phyloP scores from a whole-genome alignment of 2,329 filamentous ascomycete species.

The Pseudonectria foliicola region DNA sequence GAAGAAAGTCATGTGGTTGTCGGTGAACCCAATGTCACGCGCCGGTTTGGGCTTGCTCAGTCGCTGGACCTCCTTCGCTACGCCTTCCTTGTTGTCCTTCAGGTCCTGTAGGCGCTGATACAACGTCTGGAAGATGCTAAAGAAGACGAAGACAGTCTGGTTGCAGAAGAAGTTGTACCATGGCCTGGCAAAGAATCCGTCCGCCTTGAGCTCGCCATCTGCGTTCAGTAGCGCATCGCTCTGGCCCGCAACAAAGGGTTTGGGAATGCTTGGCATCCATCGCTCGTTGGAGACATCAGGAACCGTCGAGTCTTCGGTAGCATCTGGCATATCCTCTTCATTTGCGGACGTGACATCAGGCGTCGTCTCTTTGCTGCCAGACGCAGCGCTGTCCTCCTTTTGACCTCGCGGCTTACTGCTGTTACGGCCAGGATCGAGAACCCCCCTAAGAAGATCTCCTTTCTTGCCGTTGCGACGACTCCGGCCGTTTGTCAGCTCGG shows the following conservation, averaged over 20 bases:
- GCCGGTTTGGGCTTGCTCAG: constrained; percentile 73
- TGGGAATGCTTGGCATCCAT: constrained; percentile 57
- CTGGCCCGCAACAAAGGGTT: constrained; percentile 43
- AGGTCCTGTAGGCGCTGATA: constrained; percentile 78
- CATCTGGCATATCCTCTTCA: constrained; percentile 67
- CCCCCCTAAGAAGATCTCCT: constrained; percentile 73
- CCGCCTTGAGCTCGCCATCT: constrained; percentile 61
- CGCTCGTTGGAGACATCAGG: constrained; percentile 58
- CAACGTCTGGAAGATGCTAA: constrained; percentile 86
- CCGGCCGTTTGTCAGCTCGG: constrained; percentile 63
- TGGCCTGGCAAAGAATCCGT: constrained; percentile 73
- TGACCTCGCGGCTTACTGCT: constrained; percentile 63
- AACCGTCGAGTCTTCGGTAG: constrained; percentile 47
- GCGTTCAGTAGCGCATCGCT: constrained; percentile 50
- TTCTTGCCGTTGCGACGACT: constrained; percentile 68
- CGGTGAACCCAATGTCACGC: constrained; percentile 73
- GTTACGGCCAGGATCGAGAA: constrained; percentile 71
- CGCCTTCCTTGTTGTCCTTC: constrained; percentile 70
- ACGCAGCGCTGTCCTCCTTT: constrained; percentile 72
- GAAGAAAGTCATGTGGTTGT: constrained; percentile 75
- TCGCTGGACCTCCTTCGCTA: constrained; percentile 65
- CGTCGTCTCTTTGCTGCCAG: constrained; percentile 80
- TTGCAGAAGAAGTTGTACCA: constrained; percentile 91
- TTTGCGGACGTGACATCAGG: constrained; percentile 73
- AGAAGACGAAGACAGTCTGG: constrained; percentile 86